These are phyloP conservation scores for Microbotryomycetes sp. DNA, from an alignment of 1,284 basidiomycete genomes.

Conservation along the genomic window DNA sequence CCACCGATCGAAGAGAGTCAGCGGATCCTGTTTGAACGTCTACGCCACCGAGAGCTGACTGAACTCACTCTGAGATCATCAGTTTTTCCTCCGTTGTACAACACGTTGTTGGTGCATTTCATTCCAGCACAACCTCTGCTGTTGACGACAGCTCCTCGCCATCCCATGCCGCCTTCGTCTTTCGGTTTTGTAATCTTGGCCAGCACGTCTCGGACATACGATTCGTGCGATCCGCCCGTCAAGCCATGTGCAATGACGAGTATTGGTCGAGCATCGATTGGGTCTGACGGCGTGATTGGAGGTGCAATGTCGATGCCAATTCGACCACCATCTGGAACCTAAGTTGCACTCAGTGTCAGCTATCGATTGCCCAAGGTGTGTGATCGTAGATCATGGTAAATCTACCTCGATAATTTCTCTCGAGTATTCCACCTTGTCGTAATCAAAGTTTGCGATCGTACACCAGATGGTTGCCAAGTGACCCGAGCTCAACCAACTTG, in stretches of 20 bases:
- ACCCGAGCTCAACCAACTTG: constrained; percentile 29
- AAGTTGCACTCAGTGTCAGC: too few relatives aligned
- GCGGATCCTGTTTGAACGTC: too few relatives aligned
- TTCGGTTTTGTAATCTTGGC: constrained; percentile 58
- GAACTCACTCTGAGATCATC: constrained; percentile 51
- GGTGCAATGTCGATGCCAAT: constrained; percentile 65
- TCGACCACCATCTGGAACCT: constrained; percentile 62
- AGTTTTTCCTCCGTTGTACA: constrained; percentile 50
- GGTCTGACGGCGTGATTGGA: constrained; percentile 50
- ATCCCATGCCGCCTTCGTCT: constrained; percentile 71
- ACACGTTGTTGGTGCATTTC: constrained; percentile 3
- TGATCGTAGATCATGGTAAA: too few relatives aligned
- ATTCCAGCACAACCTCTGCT: constrained; percentile 67
- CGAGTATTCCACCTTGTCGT: constrained; percentile 53
- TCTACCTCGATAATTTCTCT: constrained; percentile 2
- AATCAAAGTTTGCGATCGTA: constrained; percentile 61
- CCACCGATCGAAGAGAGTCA: too few relatives aligned
- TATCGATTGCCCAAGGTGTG: too few relatives aligned
- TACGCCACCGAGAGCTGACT: too few relatives aligned
- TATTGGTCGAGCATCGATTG: constrained; percentile 64
- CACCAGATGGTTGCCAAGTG: constrained; percentile 29
- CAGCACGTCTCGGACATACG: constrained; percentile 75
- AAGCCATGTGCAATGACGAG: constrained; percentile 65
- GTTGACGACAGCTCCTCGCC: constrained; percentile 79
- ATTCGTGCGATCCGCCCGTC: constrained; percentile 59